Base-by-base conservation (phyloP, 306 rosid species). In the Fagus sylvatica region DNA sequence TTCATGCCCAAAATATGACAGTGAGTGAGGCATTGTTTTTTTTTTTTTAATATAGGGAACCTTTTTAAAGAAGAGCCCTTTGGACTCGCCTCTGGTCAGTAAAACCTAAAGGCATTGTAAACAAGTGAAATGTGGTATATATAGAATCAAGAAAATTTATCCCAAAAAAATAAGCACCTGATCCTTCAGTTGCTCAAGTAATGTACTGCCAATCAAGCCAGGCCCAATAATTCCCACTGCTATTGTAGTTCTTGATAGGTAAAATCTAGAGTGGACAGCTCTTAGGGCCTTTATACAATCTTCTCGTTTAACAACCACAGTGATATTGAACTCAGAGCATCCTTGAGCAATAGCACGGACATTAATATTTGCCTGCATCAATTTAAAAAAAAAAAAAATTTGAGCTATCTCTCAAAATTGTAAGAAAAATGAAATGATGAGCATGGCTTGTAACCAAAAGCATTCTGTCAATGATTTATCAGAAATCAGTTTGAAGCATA, bases 341-440 rank as follows among this genome's bases (percentile, higher is more conserved):
- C 99, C 99, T 88, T 95, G 99, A 65, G 99, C 99, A 75, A 95
- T 95, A 72, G 99, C 99, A 40, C 99, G 99, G 57, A 95, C 95
- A 84, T 95, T 95, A 69, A 95, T 87, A 82, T 81, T 93, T 68
- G 99, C 99, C 99, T 95, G 93, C 87, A 84, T 54, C 10, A 46
- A 48, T 17, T 39, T 37, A 39, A 7, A 46, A 48, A 66, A 61
- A 69, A 72, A 62, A 79, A 59, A 83, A 76, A 74, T 74, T 77
- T 72, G 61, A 67, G 51, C 60, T 79, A 5, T 46, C 5, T 36
- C 51, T 67, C 73, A 65, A 71, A 75, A 76, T 28, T 66, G 67
- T n/a, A 54, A 56, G 28, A 76, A 80, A 56, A 43, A 56, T 60
- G 61, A 70, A 83, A 78, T 34, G 53, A 33, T 9, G 55, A 65